A percentile compares a stretch with the other conserved stretches of the same genome.
Conservation (phyloP, 306 rosid genomes). For the Quercus alba region DNA sequence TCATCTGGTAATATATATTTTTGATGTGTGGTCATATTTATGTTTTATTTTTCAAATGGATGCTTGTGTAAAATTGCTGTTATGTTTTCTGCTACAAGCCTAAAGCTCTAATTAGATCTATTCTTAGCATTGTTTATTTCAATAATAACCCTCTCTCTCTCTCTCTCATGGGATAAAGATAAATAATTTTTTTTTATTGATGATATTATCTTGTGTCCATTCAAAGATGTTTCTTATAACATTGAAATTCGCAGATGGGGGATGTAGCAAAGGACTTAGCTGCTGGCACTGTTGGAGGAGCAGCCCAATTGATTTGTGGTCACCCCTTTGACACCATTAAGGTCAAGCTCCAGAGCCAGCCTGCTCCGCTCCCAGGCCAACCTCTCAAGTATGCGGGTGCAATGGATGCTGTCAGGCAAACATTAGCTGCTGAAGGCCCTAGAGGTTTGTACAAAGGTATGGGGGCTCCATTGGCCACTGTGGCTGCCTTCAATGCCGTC, state of each 20-base stretch:
- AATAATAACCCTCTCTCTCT: neutral
- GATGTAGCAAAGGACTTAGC: slow-evolving; percentile 89
- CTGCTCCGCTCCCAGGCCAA: slow-evolving; percentile 82
- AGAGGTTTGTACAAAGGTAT: slow-evolving; percentile 95
- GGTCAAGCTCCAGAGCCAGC: slow-evolving; percentile 99
- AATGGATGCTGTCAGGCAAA: slow-evolving; percentile 90
- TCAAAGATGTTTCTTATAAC: neutral
- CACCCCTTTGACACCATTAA: slow-evolving; percentile 98
- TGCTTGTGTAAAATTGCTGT: neutral
- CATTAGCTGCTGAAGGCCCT: slow-evolving; percentile 87
- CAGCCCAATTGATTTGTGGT: slow-evolving; percentile 81
- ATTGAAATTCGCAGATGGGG: slow-evolving; percentile 60
- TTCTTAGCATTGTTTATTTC: neutral
- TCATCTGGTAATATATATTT: neutral
- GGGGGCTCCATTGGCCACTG: slow-evolving; percentile 99
- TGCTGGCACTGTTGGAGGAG: slow-evolving; percentile 92
- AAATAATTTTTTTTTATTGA: neutral
- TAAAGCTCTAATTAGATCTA: neutral
- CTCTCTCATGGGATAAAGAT: neutral
- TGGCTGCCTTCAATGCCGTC: slow-evolving; percentile 93
- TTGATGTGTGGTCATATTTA: neutral
- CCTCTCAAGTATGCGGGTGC: slow-evolving; percentile 76
- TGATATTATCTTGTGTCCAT: neutral
- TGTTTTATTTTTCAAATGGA: neutral
- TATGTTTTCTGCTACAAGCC: neutral